Conservation (phyloP, 2,329 filamentous ascomycete species). For the Thelonectria discophora region DNA sequence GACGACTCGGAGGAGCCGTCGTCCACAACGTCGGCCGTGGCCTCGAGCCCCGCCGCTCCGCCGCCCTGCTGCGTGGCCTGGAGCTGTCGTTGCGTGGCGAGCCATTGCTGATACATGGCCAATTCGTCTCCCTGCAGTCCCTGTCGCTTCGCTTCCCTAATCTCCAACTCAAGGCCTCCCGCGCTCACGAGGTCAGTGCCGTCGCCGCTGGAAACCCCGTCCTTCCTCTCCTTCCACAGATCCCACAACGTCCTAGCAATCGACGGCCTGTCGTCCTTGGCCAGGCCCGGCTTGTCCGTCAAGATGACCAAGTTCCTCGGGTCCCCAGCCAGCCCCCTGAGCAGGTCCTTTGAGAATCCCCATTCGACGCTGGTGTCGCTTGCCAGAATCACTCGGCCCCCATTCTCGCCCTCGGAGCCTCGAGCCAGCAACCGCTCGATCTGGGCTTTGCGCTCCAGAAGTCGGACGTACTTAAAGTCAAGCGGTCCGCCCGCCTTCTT, state of each 20-base stretch:
- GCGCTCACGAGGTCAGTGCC: constrained; percentile 73
- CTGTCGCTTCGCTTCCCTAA: constrained; percentile 69
- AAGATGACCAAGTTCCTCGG: constrained; percentile 85
- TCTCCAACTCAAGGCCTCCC: constrained; percentile 67
- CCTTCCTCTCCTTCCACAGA: constrained; percentile 75
- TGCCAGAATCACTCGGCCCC: constrained; percentile 82
- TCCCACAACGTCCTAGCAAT: constrained; percentile 82
- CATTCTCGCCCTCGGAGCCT: constrained; percentile 51
- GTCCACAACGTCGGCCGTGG: constrained; percentile 77
- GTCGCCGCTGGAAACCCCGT: constrained; percentile 68
- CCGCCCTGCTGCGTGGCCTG: constrained; percentile 81
- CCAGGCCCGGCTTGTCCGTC: constrained; percentile 73
- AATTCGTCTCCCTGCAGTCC: constrained; percentile 80
- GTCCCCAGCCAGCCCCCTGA: constrained; percentile 78
- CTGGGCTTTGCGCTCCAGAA: constrained; percentile 84
- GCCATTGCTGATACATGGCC: constrained; percentile 86
- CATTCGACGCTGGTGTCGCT: constrained; percentile 92
- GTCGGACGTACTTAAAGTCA: constrained; percentile 84
- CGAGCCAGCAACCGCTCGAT: constrained; percentile 73
- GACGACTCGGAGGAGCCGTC: constrained; percentile 88
- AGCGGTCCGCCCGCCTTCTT: constrained; percentile 77
- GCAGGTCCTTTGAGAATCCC: constrained; percentile 88
- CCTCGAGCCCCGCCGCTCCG: constrained; percentile 73
- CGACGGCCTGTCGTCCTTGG: constrained; percentile 56
- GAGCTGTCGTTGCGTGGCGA: constrained; percentile 86